Base-by-base conservation (phyloP, 768 basidiomycete genomes). In the Trichaptum fuscoviolaceum region DNA sequence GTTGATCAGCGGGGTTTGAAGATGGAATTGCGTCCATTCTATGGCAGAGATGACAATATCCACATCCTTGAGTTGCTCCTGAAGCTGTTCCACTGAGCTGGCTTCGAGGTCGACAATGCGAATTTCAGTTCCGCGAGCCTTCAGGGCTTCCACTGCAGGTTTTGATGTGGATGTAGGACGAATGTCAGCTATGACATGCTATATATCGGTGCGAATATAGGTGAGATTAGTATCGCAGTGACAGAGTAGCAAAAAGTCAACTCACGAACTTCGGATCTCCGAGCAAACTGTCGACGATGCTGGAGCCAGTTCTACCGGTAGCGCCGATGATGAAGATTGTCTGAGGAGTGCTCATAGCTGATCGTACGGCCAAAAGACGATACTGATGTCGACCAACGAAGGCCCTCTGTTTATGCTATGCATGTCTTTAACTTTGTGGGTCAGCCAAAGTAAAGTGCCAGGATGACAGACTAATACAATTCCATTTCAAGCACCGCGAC, bases 241-340 rank as follows among this genome's bases (percentile, higher is more conserved):
- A 57, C n/a, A 3, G 18, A 57, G 10, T 18, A 26, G 36, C 30
- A 23, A 34, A 9, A 8, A 42, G 25, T 18, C 18, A 20, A 69
- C 71, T 10, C 63, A 73, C 73, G 61, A 70, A 73, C 3, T 67
- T 65, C 2, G 65, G 66, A 35, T 63, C 42, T 7, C 68, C 62
- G 6, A 70, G 63, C 6, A 74, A 67, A 1, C 62, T 70, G 5
- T 68, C 35, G 7, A 70, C 63, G 59, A 74, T 67, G n/a, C 58
- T 62, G 9, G 23, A 23, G 15, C 72, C 73, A 15, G 71, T 73
- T 27, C 63, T 42, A 1, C 73, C 73, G 10, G 70, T 67, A 6
- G 67, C 71, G 7, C 73, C 71, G 30, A 73, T 68, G 34, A 74
- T 59, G 60, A 73, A 64, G 3, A 73, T 73, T 52, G 42, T 52